Conservation (phyloP, 2,329 filamentous ascomycete species). For the Colletotrichum falcatum region DNA sequence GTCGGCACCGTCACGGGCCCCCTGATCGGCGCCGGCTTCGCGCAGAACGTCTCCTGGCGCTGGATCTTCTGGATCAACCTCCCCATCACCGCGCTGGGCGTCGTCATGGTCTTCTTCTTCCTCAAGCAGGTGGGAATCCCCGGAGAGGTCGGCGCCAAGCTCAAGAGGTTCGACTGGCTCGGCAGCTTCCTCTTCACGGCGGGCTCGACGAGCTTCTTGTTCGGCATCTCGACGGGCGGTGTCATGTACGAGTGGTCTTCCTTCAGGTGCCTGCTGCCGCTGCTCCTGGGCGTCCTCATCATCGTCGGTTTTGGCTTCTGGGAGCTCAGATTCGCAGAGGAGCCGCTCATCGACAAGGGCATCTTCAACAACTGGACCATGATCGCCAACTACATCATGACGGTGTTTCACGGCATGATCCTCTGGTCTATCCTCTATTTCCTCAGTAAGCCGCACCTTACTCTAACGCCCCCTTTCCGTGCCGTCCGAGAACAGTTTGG, state of each 20-base stretch:
- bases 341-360: constrained; percentile 61
- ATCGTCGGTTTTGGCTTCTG: constrained; percentile 66
- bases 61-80: constrained; percentile 77
- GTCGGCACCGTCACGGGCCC: constrained; percentile 66
- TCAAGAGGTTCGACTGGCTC: constrained; percentile 69
- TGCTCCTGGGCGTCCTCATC: constrained; percentile 65
- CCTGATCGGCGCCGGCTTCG: constrained; percentile 65
- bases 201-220: constrained; percentile 68
- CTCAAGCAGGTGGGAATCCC: constrained; percentile 49
- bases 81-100: constrained; percentile 64
- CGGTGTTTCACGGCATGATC: constrained; percentile 68
- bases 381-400: constrained; percentile 61
- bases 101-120: constrained; percentile 61
- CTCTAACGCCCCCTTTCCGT: constrained; percentile 25
- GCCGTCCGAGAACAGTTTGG: constrained; percentile 47
- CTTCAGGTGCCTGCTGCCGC: constrained; percentile 71
- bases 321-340: constrained; percentile 61
- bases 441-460: constrained; percentile 51
- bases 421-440: constrained; percentile 68
- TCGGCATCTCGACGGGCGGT: constrained; percentile 74
- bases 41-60: constrained; percentile 64
- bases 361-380: constrained; percentile 63
- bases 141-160: constrained; percentile 41
- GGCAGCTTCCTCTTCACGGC: constrained; percentile 72
- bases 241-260: constrained; percentile 74